Evolutionary conservation across 225 moss, liverwort and hornwort genomes (phyloP), one percentile per base, ranked within the genome.

Genomic region (Anthoceros angustus): DNA sequence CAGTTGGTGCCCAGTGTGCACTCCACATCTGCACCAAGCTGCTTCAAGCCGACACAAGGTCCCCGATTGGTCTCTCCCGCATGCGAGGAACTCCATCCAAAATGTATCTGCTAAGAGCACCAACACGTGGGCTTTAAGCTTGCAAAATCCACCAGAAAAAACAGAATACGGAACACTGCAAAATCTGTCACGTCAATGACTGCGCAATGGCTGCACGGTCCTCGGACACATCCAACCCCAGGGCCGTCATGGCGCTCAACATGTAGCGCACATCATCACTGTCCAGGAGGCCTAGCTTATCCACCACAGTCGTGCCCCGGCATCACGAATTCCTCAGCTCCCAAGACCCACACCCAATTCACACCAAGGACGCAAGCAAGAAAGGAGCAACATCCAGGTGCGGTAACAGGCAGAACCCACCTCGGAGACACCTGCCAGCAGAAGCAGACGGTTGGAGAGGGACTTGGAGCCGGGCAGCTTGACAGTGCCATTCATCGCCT

Each of bases 391-490:
- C 62, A 41, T 41, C 6, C 18, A 6, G 32, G 10, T 41, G 64
- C 8, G 16, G 64, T 25, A 12, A 39, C n/a, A 64, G 24, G 16
- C 10, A 66, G 39, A 64, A 69, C 72, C 41, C 64, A 90, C 87
- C 88, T 92, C 87, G 0, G 91, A 67, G 26, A 98, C 78, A 26
- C 91, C 95, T 11, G 95, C 95, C 25, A 98, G 75, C 25, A 98
- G 85, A 40, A 98, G 91, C 11, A 85, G 83, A 25, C 88, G 88
- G 64, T 98, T 98, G 0, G 91, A 92, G 20, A 98, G 71, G 4
- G 95, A 98, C 80, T 98, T 98, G 21, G 95, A 98, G 32, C 91
- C 95, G 15, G 88, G 95, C 43, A 98, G 88, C 76, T 98, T 98
- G 43, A 98, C 84, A 23, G 70, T 88, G 39, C 91, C 91, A 9